Percentiles rank a stretch among this genome's conserved stretches.
phyloP scores from a whole-genome alignment of 2,329 filamentous ascomycete species.

The Neofusicoccum sp. region DNA sequence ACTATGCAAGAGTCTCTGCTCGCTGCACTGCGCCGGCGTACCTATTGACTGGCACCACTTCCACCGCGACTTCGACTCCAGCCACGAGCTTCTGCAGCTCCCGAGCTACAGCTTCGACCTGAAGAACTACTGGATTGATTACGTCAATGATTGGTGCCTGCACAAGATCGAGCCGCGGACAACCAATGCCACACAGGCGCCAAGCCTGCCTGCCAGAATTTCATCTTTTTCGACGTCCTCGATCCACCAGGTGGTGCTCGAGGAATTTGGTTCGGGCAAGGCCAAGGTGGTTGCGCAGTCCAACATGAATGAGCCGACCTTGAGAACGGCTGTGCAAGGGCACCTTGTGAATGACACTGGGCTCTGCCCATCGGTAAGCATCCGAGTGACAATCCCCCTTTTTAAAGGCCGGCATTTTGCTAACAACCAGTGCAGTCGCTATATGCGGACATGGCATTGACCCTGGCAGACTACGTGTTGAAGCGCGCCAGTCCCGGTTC shows the following conservation, averaged over 20 bases:
- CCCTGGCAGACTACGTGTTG: slow-evolving; percentile 30
- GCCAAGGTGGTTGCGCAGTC: too few species aligned
- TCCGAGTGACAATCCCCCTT: too few species aligned
- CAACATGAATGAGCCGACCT: too few species aligned
- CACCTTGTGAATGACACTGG: too few species aligned
- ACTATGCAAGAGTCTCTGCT: slow-evolving; percentile 47
- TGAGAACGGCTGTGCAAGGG: too few species aligned
- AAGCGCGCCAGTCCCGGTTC: slow-evolving; percentile 17
- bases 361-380: too few species aligned
- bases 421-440: slow-evolving; percentile 26
- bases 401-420: too few species aligned
- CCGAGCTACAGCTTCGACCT: slow-evolving; percentile 42
- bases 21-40: slow-evolving; percentile 55
- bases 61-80: slow-evolving; percentile 49
- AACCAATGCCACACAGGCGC: too few species aligned
- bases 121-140: slow-evolving; percentile 39
- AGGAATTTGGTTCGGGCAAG: too few species aligned
- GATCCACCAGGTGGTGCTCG: too few species aligned
- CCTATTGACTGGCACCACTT: slow-evolving; percentile 62
- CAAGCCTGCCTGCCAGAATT: too few species aligned
- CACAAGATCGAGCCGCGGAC: slow-evolving; percentile 28
- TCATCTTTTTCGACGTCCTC: too few species aligned
- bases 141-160: slow-evolving; percentile 33
- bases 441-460: slow-evolving; percentile 36
- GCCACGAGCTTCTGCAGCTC: slow-evolving; percentile 51